Base-by-base conservation (phyloP, 1,284 basidiomycete species). In the Ustilago xerochloae region DNA sequence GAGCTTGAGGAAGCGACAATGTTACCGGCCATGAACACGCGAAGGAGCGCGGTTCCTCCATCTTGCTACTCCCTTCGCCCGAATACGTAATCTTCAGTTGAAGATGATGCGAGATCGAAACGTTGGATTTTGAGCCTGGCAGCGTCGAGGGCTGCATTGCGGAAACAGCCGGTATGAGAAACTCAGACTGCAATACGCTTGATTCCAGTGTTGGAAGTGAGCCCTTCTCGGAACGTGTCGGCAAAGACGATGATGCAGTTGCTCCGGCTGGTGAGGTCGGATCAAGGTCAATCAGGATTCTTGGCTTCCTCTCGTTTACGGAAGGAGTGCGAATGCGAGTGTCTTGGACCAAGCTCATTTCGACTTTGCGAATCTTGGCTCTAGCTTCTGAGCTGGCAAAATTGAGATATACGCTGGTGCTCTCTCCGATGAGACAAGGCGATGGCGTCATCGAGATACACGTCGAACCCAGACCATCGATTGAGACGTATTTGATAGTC, bases 91-190 rank as follows among this genome's bases (percentile, higher is more conserved):
- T 38, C 22, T 3, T 16, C 16, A 65, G 18, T n/a, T 39, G 18
- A n/a, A 65, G 50, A 12, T 47, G 55, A 48, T 65, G 63, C 6
- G 56, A 65, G 20, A 58, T 46, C 12, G 24, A 22, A 5, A 48
- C 28, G 20, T 20, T 30, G 4, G 48, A n/a, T n/a, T n/a, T n/a
- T n/a, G n/a, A 51, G 13, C 33, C 39, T 3, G 18, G 6, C 10
- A 56, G 30, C 1, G 59, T 50, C 13, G 61, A 38, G 6, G 61
- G 39, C 10, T 63, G 53, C 6, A 56, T 3, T 3, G 43, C 53
- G 22, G 41, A 24, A 26, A 6, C 22, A 20, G 6, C 12, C 16
- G 41, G 22, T 2, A 43, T n/a, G 22, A 20, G 12, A 24, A 43
- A 43, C 9, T 43, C 41, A 12, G 41, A 20, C 12, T 43, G 22